phyloP scores from a whole-genome alignment of 768 basidiomycete genomes.

The Suillus variegatus region DNA sequence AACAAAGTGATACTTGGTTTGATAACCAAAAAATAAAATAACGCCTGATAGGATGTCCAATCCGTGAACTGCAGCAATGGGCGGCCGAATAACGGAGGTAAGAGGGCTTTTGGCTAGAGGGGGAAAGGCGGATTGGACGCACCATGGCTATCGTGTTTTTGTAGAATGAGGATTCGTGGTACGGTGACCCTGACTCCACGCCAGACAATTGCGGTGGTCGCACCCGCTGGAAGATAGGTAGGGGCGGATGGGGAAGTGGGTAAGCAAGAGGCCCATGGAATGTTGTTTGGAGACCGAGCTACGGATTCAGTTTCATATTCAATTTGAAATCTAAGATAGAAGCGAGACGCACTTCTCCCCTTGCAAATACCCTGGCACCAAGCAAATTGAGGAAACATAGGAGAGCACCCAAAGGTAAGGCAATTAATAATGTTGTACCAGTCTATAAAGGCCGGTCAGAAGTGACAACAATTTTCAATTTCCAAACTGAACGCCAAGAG shows the following conservation, averaged over 20 bases:
- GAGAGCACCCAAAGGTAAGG: slow-evolving; percentile 74
- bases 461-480: slow-evolving; percentile 9
- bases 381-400: slow-evolving; percentile 78
- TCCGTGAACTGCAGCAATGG: slow-evolving; percentile 64
- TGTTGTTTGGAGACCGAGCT: slow-evolving; percentile 67
- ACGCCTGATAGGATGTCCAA: slow-evolving; percentile 77
- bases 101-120: slow-evolving; percentile 6
- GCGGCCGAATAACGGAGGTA: slow-evolving; percentile 5
- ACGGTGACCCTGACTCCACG: slow-evolving; percentile 45
- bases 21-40: slow-evolving; percentile 88
- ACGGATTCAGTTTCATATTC: slow-evolving; percentile 9
- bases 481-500: slow-evolving; percentile 4
- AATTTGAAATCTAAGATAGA: slow-evolving; percentile 4
- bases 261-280: slow-evolving; percentile 72
- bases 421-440: slow-evolving; percentile 79
- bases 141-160: slow-evolving; percentile 84
- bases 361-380: slow-evolving; percentile 69
- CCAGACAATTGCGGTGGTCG: slow-evolving; percentile 51
- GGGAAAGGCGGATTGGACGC: slow-evolving; percentile 20
- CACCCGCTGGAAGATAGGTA: slow-evolving; percentile 72
- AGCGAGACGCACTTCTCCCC: slow-evolving; percentile 58
- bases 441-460: slow-evolving; percentile 44
- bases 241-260: slow-evolving; percentile 63
- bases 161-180: slow-evolving; percentile 73
- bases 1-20: slow-evolving; percentile 79